Evolutionary conservation across 2,329 filamentous ascomycete species (phyloP).

Genomic region (Conoideocrella luteorostrata): DNA sequence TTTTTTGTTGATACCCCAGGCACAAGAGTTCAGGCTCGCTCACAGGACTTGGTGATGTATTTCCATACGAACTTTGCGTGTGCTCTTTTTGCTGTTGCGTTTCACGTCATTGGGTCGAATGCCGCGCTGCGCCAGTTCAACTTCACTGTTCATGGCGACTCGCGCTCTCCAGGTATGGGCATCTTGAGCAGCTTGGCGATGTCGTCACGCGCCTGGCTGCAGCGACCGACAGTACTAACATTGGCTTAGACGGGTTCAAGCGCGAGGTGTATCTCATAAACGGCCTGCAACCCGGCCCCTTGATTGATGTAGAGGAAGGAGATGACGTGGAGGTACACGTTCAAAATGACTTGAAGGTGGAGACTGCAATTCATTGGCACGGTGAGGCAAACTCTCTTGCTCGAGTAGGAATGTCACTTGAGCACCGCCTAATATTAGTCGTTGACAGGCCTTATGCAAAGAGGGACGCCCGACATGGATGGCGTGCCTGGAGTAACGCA

Average conservation of each 20-base stretch:
- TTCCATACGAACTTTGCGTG: not conserved
- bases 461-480: conserved; percentile 5
- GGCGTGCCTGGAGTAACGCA: conserved; percentile 8
- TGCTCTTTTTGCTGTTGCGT: not conserved
- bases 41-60: not conserved
- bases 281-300: conserved; percentile 11
- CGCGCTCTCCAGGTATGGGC: conserved; percentile 7
- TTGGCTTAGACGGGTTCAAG: conserved; percentile 3
- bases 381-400: not conserved
- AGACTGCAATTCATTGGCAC: conserved; percentile 1
- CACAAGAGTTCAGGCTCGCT: not conserved
- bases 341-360: conserved; percentile 5
- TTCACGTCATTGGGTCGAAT: not conserved
- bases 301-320: conserved; percentile 9
- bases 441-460: conserved; percentile 2
- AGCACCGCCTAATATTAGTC: not conserved
- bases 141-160: conserved; percentile 3
- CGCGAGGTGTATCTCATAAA: conserved; percentile 12
- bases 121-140: conserved; percentile 4
- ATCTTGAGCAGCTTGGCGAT: too few species aligned
- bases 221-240: too few species aligned
- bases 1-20: not conserved
- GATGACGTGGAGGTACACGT: conserved; percentile 7
- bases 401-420: too few species aligned
- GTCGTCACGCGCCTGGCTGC: too few species aligned